Conservation (phyloP, 2,329 filamentous ascomycete genomes). For the Exophiala viscosa region DNA sequence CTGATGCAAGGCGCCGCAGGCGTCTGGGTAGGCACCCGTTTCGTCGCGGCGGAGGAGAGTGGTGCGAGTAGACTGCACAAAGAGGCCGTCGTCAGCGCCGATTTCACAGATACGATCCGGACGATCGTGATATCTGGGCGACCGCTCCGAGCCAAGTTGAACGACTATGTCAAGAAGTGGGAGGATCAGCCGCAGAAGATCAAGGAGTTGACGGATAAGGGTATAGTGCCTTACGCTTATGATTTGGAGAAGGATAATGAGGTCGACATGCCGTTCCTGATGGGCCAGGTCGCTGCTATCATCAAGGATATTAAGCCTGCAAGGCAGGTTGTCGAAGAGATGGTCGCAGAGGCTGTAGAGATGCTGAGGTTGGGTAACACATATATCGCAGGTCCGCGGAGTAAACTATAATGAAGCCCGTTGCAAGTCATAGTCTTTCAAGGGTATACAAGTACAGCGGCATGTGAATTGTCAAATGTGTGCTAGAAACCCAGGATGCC, state of each 20-base stretch:
- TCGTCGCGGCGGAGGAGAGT: slow-evolving; percentile 79
- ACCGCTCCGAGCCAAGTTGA: slow-evolving; percentile 74
- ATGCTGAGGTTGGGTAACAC: slow-evolving; percentile 60
- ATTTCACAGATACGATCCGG: slow-evolving; percentile 72
- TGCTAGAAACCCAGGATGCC: not conserved
- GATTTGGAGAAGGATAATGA: slow-evolving; percentile 73
- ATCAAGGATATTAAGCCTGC: slow-evolving; percentile 78
- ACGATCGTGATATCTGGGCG: slow-evolving; percentile 80
- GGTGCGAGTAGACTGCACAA: slow-evolving; percentile 80
- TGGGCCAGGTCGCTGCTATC: slow-evolving; percentile 86
- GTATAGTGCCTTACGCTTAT: slow-evolving; percentile 74
- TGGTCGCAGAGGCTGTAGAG: slow-evolving; percentile 72
- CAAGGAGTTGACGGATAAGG: slow-evolving; percentile 67
- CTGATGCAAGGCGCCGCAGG: slow-evolving; percentile 84
- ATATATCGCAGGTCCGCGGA: slow-evolving; percentile 49
- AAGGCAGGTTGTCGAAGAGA: slow-evolving; percentile 78
- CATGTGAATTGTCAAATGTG: not conserved
- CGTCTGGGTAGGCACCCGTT: slow-evolving; percentile 92
- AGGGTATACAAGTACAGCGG: not conserved
- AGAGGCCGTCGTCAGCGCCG: slow-evolving; percentile 73
- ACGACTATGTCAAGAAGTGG: slow-evolving; percentile 81
- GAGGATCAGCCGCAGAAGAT: slow-evolving; percentile 72
- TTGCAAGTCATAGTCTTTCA: not conserved
- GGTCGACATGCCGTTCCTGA: slow-evolving; percentile 80
- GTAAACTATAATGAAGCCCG: slow-evolving; percentile 13